These are phyloP conservation scores for Mangifera indica DNA, from an alignment of 345 rosid species.

Conservation along the genomic window DNA sequence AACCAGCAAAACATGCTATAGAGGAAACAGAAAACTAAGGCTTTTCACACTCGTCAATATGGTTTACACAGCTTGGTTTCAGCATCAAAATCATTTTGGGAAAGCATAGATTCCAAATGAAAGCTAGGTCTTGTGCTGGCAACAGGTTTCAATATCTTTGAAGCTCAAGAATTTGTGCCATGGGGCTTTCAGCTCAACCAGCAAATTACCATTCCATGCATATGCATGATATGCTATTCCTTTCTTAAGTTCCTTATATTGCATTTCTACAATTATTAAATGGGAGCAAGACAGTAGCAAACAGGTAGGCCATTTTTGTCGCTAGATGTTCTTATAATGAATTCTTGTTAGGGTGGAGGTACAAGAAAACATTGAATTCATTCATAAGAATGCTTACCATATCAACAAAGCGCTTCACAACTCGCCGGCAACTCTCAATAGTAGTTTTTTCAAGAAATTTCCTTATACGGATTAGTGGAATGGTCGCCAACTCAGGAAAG, in stretches of 20 bases:
- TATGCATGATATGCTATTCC: not conserved
- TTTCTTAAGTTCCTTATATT: not conserved
- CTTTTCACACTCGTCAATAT: not conserved
- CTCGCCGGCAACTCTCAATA: constrained; percentile 54
- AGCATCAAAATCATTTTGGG: too few relatives aligned
- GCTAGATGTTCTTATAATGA: not conserved
- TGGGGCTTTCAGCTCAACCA: not conserved
- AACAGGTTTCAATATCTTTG: too few relatives aligned
- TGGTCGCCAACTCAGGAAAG: constrained; percentile 85
- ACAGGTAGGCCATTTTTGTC: not conserved
- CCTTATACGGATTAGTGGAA: constrained; percentile 63
- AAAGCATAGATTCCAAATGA: too few relatives aligned
- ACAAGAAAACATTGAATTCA: not conserved
- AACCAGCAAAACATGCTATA: not conserved
- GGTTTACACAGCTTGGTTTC: too few relatives aligned
- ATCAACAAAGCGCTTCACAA: constrained; percentile 70
- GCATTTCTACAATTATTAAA: not conserved
- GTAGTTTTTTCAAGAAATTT: constrained; percentile 60
- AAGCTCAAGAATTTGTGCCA: too few relatives aligned
- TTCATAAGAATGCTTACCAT: constrained; percentile 45
- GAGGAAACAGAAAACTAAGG: not conserved
- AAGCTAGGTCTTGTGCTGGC: too few relatives aligned
- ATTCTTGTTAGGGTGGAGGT: not conserved
- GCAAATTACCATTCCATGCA: not conserved
- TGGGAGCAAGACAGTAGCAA: not conserved